These are phyloP conservation scores for Cenchrus purpureus DNA, from an alignment of 176 grass and related monocot species.

Conservation along the genomic window DNA sequence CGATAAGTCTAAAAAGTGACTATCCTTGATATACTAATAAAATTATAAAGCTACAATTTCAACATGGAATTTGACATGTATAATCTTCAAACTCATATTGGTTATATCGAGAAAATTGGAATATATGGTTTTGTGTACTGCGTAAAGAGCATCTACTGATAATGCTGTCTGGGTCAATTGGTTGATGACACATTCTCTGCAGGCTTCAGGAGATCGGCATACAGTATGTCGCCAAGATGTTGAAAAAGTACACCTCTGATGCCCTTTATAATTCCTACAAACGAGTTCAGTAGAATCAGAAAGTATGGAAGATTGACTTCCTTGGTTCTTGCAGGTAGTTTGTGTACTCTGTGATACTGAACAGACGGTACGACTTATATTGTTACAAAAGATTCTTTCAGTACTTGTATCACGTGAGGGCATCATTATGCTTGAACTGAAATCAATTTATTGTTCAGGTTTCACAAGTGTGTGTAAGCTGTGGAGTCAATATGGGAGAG, in stretches of 20 bases:
- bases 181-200: conserved; percentile 19
- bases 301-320: conserved; percentile 34
- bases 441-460: conserved; percentile 59
- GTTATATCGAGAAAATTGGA: neutral
- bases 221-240: conserved; percentile 87
- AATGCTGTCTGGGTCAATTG: conserved; percentile 18
- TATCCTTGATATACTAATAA: conserved; percentile 1
- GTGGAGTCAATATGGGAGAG: conserved; percentile 96
- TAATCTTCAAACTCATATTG: neutral
- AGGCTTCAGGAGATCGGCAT: conserved; percentile 71
- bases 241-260: conserved; percentile 60
- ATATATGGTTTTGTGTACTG: neutral
- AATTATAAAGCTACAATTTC: neutral
- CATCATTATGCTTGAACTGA: conserved; percentile 24
- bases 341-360: conserved; percentile 86
- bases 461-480: conserved; percentile 79
- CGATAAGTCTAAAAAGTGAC: neutral
- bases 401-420: neutral
- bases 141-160: neutral
- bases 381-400: neutral
- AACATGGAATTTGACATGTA: neutral
- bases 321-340: conserved; percentile 73
- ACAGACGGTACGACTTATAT: conserved; percentile 60
- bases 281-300: conserved; percentile 33
- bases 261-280: conserved; percentile 24